Evolutionary conservation across 1,284 basidiomycete genomes (phyloP).

Genomic region (Laetiporus sulphureus): DNA sequence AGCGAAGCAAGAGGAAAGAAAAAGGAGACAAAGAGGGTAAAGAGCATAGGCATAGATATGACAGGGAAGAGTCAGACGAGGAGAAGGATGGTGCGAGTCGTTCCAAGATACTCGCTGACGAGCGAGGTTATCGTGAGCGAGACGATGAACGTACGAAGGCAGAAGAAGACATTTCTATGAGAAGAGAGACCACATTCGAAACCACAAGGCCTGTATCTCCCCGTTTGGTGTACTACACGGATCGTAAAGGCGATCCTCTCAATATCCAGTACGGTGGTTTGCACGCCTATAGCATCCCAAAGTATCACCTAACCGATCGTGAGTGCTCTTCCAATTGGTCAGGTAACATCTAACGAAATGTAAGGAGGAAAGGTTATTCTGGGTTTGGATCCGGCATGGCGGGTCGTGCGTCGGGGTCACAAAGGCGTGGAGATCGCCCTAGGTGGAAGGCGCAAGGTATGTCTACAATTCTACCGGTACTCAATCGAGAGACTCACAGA

Average conservation of each 20-base stretch:
- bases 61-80: conserved; percentile 8
- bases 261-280: conserved; percentile 69
- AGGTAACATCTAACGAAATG: conserved; percentile 45
- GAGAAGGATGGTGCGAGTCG: conserved; percentile 6
- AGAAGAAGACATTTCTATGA: conserved; percentile 25
- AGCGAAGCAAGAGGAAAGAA: conserved; percentile 20
- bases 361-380: conserved; percentile 61
- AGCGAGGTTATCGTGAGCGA: conserved; percentile 6
- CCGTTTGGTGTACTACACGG: conserved; percentile 59
- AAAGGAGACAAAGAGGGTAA: conserved; percentile 9
- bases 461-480: background rate
- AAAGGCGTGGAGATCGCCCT: conserved; percentile 57
- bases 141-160: conserved; percentile 33
- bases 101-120: conserved; percentile 6
- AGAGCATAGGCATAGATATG: conserved; percentile 9
- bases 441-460: conserved; percentile 43
- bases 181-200: no score
- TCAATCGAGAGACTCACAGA: no score
- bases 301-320: conserved; percentile 56
- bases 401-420: conserved; percentile 40
- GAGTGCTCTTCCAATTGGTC: conserved; percentile 19
- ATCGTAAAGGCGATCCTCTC: conserved; percentile 61
- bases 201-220: no score
- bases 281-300: conserved; percentile 60
- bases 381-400: conserved; percentile 45